Conservation (phyloP, 106 monocot genomes). For the Iris macrosiphon region DNA sequence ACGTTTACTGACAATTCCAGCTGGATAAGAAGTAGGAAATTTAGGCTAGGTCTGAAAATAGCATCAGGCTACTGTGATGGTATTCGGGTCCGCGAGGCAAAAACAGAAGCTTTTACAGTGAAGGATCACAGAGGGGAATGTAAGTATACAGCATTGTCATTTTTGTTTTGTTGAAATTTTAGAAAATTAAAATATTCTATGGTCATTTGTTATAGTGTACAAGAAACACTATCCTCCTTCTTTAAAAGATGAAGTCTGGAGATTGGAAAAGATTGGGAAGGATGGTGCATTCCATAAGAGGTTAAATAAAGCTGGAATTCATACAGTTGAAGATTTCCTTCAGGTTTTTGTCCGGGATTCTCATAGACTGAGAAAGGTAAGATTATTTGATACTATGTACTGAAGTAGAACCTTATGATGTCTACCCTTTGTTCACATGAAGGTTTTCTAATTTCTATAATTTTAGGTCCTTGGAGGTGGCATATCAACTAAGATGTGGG, state of each 20-base stretch:
- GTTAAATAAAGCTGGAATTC: conserved; percentile 55
- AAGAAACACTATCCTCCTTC: conserved; percentile 98
- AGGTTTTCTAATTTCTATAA: conserved; percentile 7
- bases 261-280: conserved; percentile 97
- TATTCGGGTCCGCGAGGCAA: conserved; percentile 57
- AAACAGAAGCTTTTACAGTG: conserved; percentile 89
- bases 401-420: background rate
- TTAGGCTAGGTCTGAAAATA: conserved; percentile 59
- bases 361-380: conserved; percentile 68
- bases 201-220: conserved; percentile 53
- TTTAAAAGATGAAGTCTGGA: conserved; percentile 93
- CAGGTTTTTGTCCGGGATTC: conserved; percentile 68
- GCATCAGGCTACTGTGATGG: conserved; percentile 57
- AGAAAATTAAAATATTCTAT: conserved; percentile 2
- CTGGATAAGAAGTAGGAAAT: conserved; percentile 73
- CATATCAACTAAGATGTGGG: conserved; percentile 99
- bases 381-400: background rate
- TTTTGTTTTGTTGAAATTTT: too few species aligned
- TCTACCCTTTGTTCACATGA: background rate
- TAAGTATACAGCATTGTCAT: conserved; percentile 15
- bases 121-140: conserved; percentile 80
- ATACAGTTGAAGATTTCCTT: conserved; percentile 86
- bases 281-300: conserved; percentile 95
- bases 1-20: conserved; percentile 76
- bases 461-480: conserved; percentile 80